Conservation (phyloP, 306 rosid genomes). For the Cercis canadensis region DNA sequence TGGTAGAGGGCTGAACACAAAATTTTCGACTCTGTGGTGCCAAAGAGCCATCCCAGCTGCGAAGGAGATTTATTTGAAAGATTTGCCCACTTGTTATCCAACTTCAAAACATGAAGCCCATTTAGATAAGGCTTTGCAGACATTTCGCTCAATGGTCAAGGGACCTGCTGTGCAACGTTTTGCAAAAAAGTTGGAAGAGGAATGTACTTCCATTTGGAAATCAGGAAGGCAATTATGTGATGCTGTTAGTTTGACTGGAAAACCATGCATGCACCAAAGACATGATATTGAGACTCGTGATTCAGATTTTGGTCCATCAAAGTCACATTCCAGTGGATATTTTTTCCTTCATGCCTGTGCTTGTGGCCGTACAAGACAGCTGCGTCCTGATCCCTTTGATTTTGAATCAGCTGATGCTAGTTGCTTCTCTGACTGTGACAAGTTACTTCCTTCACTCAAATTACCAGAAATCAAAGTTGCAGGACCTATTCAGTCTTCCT, state of each 20-base stretch:
- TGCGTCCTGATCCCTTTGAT: slow-evolving; percentile 87
- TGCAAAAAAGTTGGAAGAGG: slow-evolving; percentile 78
- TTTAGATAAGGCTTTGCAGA: slow-evolving; percentile 70
- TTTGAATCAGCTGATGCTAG: slow-evolving; percentile 74
- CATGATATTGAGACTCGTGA: slow-evolving; percentile 58
- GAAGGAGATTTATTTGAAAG: slow-evolving; percentile 84
- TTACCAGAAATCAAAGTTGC: slow-evolving; percentile 58
- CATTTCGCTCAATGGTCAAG: slow-evolving; percentile 78
- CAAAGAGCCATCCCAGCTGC: slow-evolving; percentile 78
- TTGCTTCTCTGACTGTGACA: slow-evolving; percentile 82
- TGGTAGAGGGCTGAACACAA: slow-evolving; percentile 74
- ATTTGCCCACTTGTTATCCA: slow-evolving; percentile 82
- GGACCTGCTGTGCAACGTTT: slow-evolving; percentile 77
- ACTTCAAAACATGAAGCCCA: slow-evolving; percentile 76
- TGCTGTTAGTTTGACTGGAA: slow-evolving; percentile 91
- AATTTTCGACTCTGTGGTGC: slow-evolving; percentile 85
- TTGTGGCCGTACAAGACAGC: slow-evolving; percentile 81
- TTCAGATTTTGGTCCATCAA: slow-evolving; percentile 39
- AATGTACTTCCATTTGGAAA: slow-evolving; percentile 84
- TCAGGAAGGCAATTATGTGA: slow-evolving; percentile 92
- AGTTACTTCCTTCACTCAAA: slow-evolving; percentile 74
- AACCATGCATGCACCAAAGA: slow-evolving; percentile 89
- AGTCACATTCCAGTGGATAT: slow-evolving; percentile 84
- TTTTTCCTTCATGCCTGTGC: slow-evolving; percentile 91
- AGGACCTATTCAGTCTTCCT: slow-evolving; percentile 63